Percentiles rank a stretch among this genome's conserved stretches.
phyloP scores from a whole-genome alignment of 2,329 filamentous ascomycete genomes.

The Colletotrichum chlorophyti region DNA sequence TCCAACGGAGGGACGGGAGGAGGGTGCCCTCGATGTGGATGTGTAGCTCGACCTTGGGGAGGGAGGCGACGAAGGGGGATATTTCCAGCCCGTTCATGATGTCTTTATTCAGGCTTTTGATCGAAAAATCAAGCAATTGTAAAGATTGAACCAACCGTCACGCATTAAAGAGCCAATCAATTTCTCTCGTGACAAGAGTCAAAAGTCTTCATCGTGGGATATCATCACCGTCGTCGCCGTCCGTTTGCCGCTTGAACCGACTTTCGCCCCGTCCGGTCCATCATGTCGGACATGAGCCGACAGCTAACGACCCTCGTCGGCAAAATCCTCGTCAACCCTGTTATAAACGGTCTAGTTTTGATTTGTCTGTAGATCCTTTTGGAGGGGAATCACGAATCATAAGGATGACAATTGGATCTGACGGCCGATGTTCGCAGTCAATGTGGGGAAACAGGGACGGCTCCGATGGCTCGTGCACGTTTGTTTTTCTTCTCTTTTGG shows the following conservation, averaged over 20 bases:
- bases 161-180: neutral
- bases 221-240: neutral
- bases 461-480: too few relatives aligned
- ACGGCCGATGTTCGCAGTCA: constrained; percentile 7
- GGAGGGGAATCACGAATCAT: neutral
- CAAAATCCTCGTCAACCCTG: neutral
- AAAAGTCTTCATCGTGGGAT: neutral
- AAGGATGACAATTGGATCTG: neutral
- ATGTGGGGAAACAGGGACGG: constrained; percentile 1
- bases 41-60: constrained; percentile 85
- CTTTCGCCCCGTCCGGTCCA: too few relatives aligned
- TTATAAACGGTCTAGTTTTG: neutral
- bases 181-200: neutral
- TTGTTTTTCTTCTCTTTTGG: too few relatives aligned
- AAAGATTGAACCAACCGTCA: neutral
- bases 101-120: neutral
- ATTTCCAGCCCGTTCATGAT: constrained; percentile 39
- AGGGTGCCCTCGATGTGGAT: constrained; percentile 81
- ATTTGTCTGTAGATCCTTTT: neutral
- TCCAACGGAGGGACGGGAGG: constrained; percentile 72
- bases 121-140: neutral
- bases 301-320: neutral
- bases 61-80: constrained; percentile 61
- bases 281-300: constrained; percentile 5
- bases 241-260: neutral